Conservation (phyloP, 2,329 filamentous ascomycete species). For the Xylariaceae sp. region DNA sequence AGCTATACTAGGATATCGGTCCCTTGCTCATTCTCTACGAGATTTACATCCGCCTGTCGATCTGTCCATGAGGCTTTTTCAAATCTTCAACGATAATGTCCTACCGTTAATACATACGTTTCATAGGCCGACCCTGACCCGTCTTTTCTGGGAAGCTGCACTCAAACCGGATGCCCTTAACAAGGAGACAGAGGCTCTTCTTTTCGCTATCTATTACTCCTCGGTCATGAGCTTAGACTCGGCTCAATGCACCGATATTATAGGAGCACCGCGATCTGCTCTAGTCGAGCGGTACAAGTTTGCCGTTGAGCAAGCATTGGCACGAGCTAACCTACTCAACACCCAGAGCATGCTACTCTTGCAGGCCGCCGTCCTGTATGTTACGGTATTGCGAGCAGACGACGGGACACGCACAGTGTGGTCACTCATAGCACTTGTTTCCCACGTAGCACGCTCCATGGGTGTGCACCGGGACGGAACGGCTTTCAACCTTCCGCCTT, state of each 20-base stretch:
- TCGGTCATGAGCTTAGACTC: slow-evolving; percentile 47
- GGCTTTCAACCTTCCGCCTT: slow-evolving; percentile 41
- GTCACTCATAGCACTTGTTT: slow-evolving; percentile 33
- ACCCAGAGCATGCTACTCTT: slow-evolving; percentile 57
- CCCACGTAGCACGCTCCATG: slow-evolving; percentile 35
- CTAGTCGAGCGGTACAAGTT: slow-evolving; percentile 55
- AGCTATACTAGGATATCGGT: slow-evolving; percentile 25
- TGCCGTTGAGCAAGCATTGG: slow-evolving; percentile 57
- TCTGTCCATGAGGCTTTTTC: slow-evolving; percentile 24
- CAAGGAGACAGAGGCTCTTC: slow-evolving; percentile 51
- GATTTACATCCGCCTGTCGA: slow-evolving; percentile 24
- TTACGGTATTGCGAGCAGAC: slow-evolving; percentile 47
- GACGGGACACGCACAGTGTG: slow-evolving; percentile 35
- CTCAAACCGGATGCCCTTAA: slow-evolving; percentile 16
- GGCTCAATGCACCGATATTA: slow-evolving; percentile 41
- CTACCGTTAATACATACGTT: slow-evolving; percentile 28
- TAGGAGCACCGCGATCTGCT: slow-evolving; percentile 47
- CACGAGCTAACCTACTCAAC: slow-evolving; percentile 56
- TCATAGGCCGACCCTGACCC: slow-evolving; percentile 28
- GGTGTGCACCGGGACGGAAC: slow-evolving; percentile 48
- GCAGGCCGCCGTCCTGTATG: slow-evolving; percentile 57
- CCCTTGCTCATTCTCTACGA: slow-evolving; percentile 24
- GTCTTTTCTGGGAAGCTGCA: slow-evolving; percentile 26
- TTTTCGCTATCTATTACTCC: slow-evolving; percentile 59
- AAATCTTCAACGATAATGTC: slow-evolving; percentile 27